These are phyloP conservation scores for Uncinocarpus reesii DNA, from an alignment of 2,329 filamentous ascomycete genomes.

Conservation along the genomic window DNA sequence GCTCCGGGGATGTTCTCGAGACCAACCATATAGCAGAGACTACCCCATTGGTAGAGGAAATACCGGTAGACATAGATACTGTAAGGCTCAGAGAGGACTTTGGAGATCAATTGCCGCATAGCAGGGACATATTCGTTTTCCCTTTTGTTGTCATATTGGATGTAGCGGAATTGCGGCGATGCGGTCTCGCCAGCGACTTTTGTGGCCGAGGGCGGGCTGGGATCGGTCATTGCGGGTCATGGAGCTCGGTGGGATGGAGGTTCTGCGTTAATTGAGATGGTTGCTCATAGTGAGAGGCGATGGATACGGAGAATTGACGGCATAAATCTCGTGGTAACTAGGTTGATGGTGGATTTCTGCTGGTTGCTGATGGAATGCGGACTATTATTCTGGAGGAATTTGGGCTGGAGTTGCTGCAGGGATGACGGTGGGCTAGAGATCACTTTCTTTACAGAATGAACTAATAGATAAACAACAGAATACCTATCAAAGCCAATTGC, in stretches of 20 bases:
- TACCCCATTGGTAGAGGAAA: constrained; percentile 94
- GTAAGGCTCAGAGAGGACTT: constrained; percentile 93
- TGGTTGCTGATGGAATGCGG: not conserved
- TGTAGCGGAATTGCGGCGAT: constrained; percentile 38
- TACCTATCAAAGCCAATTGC: no score
- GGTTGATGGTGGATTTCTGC: not conserved
- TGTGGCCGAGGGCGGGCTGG: not conserved
- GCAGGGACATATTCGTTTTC: constrained; percentile 64
- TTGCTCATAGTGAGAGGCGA: not conserved
- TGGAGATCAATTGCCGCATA: constrained; percentile 86
- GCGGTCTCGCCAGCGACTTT: not conserved
- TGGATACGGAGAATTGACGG: not conserved
- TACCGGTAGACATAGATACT: constrained; percentile 99
- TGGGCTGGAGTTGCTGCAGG: no score
- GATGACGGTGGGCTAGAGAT: no score
- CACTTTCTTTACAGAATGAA: no score
- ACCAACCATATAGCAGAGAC: constrained; percentile 85
- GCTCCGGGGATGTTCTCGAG: not conserved
- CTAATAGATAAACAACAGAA: no score
- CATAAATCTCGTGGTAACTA: not conserved
- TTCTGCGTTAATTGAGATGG: not conserved
- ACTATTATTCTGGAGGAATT: not conserved
- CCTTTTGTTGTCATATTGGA: constrained; percentile 49
- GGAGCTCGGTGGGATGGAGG: not conserved
- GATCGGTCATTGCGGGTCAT: constrained; percentile 9